Base-by-base conservation (phyloP, 2,329 filamentous ascomycete species). In the Penicillium olsonii region DNA sequence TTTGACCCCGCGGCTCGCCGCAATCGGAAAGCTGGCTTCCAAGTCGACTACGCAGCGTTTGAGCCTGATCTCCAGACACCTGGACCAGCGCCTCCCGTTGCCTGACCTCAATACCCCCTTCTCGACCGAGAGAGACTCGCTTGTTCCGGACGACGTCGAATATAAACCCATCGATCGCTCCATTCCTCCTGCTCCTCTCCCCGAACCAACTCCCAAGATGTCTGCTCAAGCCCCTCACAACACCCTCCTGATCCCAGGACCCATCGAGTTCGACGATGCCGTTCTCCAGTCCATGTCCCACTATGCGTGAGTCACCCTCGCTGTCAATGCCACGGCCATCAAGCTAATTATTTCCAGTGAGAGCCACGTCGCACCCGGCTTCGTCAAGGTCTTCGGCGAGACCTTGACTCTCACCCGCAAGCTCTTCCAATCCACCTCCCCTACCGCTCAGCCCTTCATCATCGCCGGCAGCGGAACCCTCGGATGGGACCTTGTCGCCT, bases 241-340 rank as follows among this genome's bases (percentile, higher is more conserved):
- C 45, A 87, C 92, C 48, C 80, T 99, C 74, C 84, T 99, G 75
- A 97, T 99, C 68, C 94, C 94, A 42, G 94, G 94, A 57, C 94
- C 94, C 67, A 95, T 97, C 72, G 92, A 97, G 78, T 96, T 96
- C 69, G 92, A 96, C 71, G 92, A 97, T 92, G 91, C 86, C 40
- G 92, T 97, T 53, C 84, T 96, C 44, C 84, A 92, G 73, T 90
- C 91, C 54, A 96, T 96, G 92, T 87, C 88, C 78, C 91, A 96
- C 75, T 95, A 87, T 90, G 77, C 65, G 75, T 69, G 52, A 59
- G 60, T 63, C 12, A 24, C 19, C 22, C 19, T 22, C n/a, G n/a
- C n/a, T n/a, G n/a, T 20, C 10, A 20, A 18, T 17, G 27, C 29
- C 11, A 12, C 34, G 26, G 11, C 10, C 56, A 55, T 50, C n/a